Evolutionary conservation across 176 grass and related monocot genomes (phyloP).

Genomic region (Oryza punctata): DNA sequence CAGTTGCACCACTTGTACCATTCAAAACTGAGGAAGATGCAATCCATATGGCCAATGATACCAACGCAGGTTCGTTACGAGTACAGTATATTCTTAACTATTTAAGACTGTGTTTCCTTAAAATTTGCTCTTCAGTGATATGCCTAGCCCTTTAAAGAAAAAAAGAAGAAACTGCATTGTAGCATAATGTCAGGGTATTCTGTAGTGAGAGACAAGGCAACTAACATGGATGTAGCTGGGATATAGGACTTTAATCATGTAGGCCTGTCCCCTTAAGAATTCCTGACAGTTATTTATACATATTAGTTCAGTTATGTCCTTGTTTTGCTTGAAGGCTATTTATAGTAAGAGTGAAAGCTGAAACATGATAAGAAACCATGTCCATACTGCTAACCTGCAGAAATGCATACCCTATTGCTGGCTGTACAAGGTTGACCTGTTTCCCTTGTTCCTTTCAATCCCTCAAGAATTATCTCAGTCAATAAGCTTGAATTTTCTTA

Average conservation of each 20-base stretch:
- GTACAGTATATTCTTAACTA: background rate
- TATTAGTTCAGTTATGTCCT: background rate
- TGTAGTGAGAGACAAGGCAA: background rate
- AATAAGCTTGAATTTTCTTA: background rate
- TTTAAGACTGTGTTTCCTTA: background rate
- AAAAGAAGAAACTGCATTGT: background rate
- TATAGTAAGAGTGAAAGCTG: background rate
- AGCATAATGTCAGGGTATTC: conserved; percentile 9
- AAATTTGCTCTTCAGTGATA: background rate
- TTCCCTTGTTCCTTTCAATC: background rate
- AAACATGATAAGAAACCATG: background rate
- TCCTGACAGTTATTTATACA: background rate
- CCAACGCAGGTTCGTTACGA: conserved; percentile 71
- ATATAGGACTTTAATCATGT: background rate
- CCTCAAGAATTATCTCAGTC: background rate
- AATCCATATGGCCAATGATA: conserved; percentile 83
- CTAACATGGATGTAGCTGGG: background rate
- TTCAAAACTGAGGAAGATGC: conserved; percentile 99
- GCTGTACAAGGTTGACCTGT: background rate
- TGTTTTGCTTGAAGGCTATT: background rate
- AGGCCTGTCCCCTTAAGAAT: background rate
- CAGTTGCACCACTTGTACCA: conserved; percentile 91
- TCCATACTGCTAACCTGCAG: background rate
- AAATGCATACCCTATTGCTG: background rate
- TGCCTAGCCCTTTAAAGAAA: background rate